These are phyloP conservation scores for Scenedesmus sp. DNA, from an alignment of 163 green algal genomes.

Conservation along the genomic window DNA sequence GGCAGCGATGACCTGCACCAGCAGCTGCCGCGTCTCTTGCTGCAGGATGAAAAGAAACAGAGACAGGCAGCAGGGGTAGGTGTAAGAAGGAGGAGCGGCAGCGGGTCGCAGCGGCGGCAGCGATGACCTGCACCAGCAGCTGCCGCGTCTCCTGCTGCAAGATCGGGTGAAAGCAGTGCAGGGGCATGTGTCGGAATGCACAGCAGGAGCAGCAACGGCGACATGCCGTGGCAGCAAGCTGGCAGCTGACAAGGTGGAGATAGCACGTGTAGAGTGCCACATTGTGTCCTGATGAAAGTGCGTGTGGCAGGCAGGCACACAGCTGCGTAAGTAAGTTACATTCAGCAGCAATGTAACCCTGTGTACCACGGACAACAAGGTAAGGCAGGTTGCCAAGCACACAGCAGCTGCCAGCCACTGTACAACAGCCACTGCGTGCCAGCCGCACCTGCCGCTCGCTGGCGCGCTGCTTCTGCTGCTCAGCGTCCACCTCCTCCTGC, in stretches of 20 bases:
- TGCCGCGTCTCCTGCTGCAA: not conserved
- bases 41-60: not conserved
- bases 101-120: not conserved
- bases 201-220: too few relatives aligned
- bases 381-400: too few relatives aligned
- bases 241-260: too few relatives aligned
- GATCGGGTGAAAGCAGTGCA: not conserved
- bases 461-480: constrained; percentile 67
- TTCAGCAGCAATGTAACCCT: too few relatives aligned
- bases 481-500: constrained; percentile 73
- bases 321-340: too few relatives aligned
- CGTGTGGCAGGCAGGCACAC: not conserved
- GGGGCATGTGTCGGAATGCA: not conserved
- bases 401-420: not conserved
- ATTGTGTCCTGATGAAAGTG: not conserved
- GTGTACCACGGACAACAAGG: too few relatives aligned
- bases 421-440: not conserved
- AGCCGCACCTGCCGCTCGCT: constrained; percentile 74
- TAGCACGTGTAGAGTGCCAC: not conserved
- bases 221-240: too few relatives aligned
- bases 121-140: not conserved
- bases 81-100: not conserved
- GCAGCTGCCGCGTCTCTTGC: constrained; percentile 48
- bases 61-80: not conserved
- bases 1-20: constrained; percentile 30